These are phyloP conservation scores for Cryomyces antarcticus DNA, from an alignment of 495 filamentous ascomycete genomes.

Conservation along the genomic window DNA sequence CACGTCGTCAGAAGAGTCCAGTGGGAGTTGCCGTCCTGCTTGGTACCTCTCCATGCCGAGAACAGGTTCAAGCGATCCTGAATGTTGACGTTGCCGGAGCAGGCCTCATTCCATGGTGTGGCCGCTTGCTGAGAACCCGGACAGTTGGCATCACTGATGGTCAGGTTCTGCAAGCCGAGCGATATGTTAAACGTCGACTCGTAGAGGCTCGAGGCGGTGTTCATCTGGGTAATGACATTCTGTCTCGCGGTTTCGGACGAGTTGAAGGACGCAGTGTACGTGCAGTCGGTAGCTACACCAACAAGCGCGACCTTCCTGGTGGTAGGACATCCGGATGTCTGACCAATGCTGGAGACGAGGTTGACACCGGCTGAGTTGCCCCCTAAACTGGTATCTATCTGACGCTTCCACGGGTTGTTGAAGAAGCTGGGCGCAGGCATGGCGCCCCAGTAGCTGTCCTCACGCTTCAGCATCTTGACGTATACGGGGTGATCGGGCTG, in stretches of 20 bases:
- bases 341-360: slow-evolving; percentile 59
- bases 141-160: slow-evolving; percentile 47
- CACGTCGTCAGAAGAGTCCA: slow-evolving; percentile 88
- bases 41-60: slow-evolving; percentile 63
- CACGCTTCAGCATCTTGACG: slow-evolving; percentile 18
- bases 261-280: slow-evolving; percentile 52
- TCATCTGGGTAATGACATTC: slow-evolving; percentile 70
- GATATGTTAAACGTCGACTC: slow-evolving; percentile 88
- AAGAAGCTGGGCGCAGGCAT: slow-evolving; percentile 35
- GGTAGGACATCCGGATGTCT: slow-evolving; percentile 59
- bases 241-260: slow-evolving; percentile 33
- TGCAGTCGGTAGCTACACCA: slow-evolving; percentile 84
- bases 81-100: slow-evolving; percentile 41
- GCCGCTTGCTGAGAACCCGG: slow-evolving; percentile 39
- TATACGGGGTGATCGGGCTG: slow-evolving; percentile 47
- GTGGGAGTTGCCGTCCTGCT: slow-evolving; percentile 62
- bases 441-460: slow-evolving; percentile 28
- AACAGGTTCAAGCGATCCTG: slow-evolving; percentile 69
- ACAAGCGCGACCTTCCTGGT: slow-evolving; percentile 80
- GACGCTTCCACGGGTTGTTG: slow-evolving; percentile 22
- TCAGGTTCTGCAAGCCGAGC: slow-evolving; percentile 69
- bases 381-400: slow-evolving; percentile 31
- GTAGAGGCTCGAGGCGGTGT: slow-evolving; percentile 67
- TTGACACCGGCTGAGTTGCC: slow-evolving; percentile 78
- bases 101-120: slow-evolving; percentile 66